Conservation (phyloP, 495 filamentous ascomycete species). For the Penicillium subrubescens region DNA sequence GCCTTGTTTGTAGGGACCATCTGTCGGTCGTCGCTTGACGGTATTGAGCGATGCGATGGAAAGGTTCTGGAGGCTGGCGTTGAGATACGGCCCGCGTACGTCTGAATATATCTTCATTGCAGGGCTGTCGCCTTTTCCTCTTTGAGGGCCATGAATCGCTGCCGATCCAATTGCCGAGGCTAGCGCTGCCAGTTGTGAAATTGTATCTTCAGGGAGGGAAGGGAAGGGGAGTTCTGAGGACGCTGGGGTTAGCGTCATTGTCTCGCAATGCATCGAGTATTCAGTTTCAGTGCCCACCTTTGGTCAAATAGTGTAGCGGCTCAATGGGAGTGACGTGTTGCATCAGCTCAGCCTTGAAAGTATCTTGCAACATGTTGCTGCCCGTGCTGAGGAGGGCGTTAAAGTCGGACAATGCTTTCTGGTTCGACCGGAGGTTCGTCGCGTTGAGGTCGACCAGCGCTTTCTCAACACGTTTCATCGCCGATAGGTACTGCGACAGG, state of each 20-base stretch:
- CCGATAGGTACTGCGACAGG: conserved; percentile 81
- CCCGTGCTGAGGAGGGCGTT: conserved; percentile 74
- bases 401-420: conserved; percentile 83
- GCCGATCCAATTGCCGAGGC: conserved; percentile 59
- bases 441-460: conserved; percentile 78
- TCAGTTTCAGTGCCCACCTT: conserved; percentile 49
- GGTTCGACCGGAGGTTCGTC: conserved; percentile 87
- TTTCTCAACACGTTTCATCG: conserved; percentile 83
- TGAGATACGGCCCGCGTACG: conserved; percentile 81
- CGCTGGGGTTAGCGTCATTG: not conserved
- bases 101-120: conserved; percentile 82
- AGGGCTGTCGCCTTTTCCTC: conserved; percentile 52
- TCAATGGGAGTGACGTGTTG: conserved; percentile 78
- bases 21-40: conserved; percentile 74
- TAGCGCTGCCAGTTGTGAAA: conserved; percentile 59
- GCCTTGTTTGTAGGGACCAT: conserved; percentile 85
- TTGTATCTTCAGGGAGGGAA: conserved; percentile 56
- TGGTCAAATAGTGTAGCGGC: conserved; percentile 91
- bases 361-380: conserved; percentile 75
- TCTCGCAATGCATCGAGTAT: not conserved
- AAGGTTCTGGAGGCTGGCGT: conserved; percentile 76
- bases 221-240: conserved; percentile 67
- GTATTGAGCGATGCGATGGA: conserved; percentile 87
- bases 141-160: conserved; percentile 48
- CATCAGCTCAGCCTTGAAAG: conserved; percentile 73